Percentiles rank a stretch among this genome's conserved stretches.
These are phyloP conservation scores for Ceratocystis variospora DNA, from an alignment of 2,329 filamentous ascomycete species.

Conservation along the genomic window DNA sequence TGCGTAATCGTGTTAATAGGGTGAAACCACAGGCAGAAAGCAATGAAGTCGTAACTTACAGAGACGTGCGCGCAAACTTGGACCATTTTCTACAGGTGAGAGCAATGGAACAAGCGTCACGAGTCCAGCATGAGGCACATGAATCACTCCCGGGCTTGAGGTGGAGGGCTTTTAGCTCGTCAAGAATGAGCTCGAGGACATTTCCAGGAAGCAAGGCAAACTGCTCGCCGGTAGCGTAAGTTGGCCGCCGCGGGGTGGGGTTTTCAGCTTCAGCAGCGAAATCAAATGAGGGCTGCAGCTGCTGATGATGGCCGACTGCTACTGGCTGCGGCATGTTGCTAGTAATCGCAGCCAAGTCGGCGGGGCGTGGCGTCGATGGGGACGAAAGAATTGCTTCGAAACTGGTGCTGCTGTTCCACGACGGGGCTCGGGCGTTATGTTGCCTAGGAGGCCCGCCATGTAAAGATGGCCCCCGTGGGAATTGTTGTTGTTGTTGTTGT, in stretches of 20 bases:
- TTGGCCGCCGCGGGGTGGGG: conserved; percentile 27
- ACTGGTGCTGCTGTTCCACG: conserved; percentile 25
- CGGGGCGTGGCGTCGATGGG: conserved; percentile 20
- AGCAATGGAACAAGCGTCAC: conserved; percentile 41
- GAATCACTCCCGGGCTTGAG: conserved; percentile 35
- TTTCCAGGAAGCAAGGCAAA: conserved; percentile 45
- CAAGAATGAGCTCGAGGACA: conserved; percentile 43
- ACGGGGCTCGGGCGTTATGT: conserved; percentile 22
- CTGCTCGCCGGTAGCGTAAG: conserved; percentile 34
- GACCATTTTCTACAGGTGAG: conserved; percentile 39
- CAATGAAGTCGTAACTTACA: conserved; percentile 31
- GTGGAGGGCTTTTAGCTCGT: conserved; percentile 39
- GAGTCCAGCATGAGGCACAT: conserved; percentile 53
- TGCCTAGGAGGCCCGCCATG: conserved; percentile 6
- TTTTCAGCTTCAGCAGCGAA: conserved; percentile 23
- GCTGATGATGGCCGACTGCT: conserved; percentile 15
- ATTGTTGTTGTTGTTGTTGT: not conserved
- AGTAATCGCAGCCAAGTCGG: conserved; percentile 22
- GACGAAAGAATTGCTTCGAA: conserved; percentile 29
- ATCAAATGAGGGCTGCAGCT: conserved; percentile 18
- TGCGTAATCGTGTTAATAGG: conserved; percentile 21
- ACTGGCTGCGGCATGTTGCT: conserved; percentile 10
- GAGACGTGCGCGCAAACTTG: conserved; percentile 35
- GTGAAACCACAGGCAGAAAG: not conserved
- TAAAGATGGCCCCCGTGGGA: too few species aligned